Base-by-base conservation (phyloP, 495 filamentous ascomycete genomes). In the Cercophora sp. region DNA sequence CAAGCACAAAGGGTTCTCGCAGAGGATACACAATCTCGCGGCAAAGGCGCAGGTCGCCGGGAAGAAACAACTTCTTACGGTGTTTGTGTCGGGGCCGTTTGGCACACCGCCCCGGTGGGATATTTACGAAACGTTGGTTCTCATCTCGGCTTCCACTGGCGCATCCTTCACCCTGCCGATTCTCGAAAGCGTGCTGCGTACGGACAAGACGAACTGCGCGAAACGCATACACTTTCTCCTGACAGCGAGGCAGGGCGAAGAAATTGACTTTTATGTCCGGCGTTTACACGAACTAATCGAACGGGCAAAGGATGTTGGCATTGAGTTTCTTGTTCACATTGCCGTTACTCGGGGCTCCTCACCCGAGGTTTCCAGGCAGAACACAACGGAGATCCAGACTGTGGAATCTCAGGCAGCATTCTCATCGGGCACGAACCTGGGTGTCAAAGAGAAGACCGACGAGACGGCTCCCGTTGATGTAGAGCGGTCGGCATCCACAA, bases 161-260 rank as follows among this genome's bases (percentile, higher is more conserved):
- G 77, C 79, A 11, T 79, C 77, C 4, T 83, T 79, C 51, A 77
- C 76, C 1, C 60, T 79, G 1, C 79, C 82, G 0, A 75, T 83
- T 8, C 65, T 83, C 4, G 79, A 84, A 35, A 77, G 72, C 46
- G 63, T 83, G 0, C 65, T 83, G 4, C 62, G 72, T 39, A 62
- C 68, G 10, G 64, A 59, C 18, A 49, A 51, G 16, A 69, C 70
- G 2, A 70, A 70, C 26, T 88, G 82, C 46, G 86, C 82, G 10
- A 81, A 83, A 51, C 74, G 79, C 26, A 66, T 91, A 10, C 78
- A 82, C 10, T 88, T 92, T 50, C 70, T 92, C 1, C 84, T 91
- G 73, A 79, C 88, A 18, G 80, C 92, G 32, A 87, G 82, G 56
- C 79, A 81, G 23, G 77, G 79, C 0, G 77, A 81, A 8, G 85